Conservation (phyloP, 768 basidiomycete species). For the Leccinum obscurum region DNA sequence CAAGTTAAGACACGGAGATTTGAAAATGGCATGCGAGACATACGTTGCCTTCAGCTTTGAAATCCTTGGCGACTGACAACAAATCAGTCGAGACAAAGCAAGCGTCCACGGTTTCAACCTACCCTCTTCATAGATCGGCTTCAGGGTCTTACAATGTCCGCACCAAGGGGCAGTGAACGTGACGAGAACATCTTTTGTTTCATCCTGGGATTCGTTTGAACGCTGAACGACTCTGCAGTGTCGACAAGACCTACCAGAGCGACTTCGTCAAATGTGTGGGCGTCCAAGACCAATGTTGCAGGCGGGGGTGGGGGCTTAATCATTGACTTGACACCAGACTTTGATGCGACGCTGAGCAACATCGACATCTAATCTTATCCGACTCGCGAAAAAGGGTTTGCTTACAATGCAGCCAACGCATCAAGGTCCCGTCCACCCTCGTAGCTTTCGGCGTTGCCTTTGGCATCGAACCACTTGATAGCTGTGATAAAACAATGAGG, state of each 20-base stretch:
- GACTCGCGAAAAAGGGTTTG: neutral
- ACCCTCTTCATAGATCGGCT: slow-evolving; percentile 86
- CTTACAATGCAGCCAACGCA: slow-evolving; percentile 72
- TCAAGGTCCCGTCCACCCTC: slow-evolving; percentile 82
- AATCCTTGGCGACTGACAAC: slow-evolving; percentile 68
- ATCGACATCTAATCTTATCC: neutral
- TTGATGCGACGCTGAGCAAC: slow-evolving; percentile 59
- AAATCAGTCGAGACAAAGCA: neutral
- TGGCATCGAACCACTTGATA: slow-evolving; percentile 84
- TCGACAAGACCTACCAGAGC: slow-evolving; percentile 51
- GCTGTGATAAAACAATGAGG: slow-evolving; percentile 46
- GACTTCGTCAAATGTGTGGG: slow-evolving; percentile 72
- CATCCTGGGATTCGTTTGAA: slow-evolving; percentile 42
- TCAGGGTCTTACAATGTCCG: slow-evolving; percentile 92
- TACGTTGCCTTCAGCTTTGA: slow-evolving; percentile 76
- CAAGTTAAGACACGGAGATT: slow-evolving; percentile 4
- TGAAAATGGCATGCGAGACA: slow-evolving; percentile 16
- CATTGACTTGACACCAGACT: slow-evolving; percentile 82
- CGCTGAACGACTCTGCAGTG: neutral
- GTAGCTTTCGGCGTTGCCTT: slow-evolving; percentile 68
- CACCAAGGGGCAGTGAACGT: slow-evolving; percentile 88
- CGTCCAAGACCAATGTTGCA: slow-evolving; percentile 64
- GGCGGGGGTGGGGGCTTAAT: slow-evolving; percentile 85
- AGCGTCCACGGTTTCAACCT: neutral
- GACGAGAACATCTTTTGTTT: slow-evolving; percentile 80